phyloP scores from a whole-genome alignment of 352 stramenopile species.

The Halophytophthora polymorphica region DNA sequence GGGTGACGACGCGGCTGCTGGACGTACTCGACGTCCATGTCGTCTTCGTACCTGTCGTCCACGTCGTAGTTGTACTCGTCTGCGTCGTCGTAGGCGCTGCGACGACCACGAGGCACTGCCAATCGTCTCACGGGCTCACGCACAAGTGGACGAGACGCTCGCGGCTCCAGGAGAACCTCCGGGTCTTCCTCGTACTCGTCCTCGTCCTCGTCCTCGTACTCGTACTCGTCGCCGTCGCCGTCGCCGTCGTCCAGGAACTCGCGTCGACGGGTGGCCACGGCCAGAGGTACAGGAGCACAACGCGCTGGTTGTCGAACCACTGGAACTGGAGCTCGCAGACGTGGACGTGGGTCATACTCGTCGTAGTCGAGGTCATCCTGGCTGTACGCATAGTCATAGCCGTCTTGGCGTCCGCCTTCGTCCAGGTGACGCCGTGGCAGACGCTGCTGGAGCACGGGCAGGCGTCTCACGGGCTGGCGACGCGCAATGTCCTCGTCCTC shows the following conservation, averaged over 20 bases:
- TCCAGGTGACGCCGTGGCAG: slow-evolving; percentile 6
- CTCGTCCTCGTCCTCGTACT: slow-evolving; percentile 4
- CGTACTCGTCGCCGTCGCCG: slow-evolving; percentile 19
- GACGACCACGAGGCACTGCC: slow-evolving; percentile 7
- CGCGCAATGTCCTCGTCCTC: slow-evolving; percentile 7
- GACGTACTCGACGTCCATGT: slow-evolving; percentile 11
- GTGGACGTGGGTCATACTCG: no score
- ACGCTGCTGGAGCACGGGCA: slow-evolving; percentile 13
- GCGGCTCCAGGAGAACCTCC: neutral
- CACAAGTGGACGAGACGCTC: slow-evolving; percentile 8
- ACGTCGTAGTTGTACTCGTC: slow-evolving; percentile 8
- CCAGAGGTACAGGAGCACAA: slow-evolving; percentile 1
- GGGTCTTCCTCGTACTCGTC: slow-evolving; percentile 6
- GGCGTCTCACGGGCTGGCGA: slow-evolving; percentile 5
- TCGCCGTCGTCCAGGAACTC: slow-evolving; percentile 15
- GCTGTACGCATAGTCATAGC: no score
- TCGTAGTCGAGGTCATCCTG: no score
- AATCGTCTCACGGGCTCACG: slow-evolving; percentile 10
- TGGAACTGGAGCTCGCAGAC: no score
- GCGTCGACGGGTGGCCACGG: slow-evolving; percentile 5
- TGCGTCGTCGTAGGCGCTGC: slow-evolving; percentile 7
- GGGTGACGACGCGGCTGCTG: slow-evolving; percentile 7
- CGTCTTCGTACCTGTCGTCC: slow-evolving; percentile 11
- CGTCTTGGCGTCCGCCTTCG: slow-evolving; percentile 7
- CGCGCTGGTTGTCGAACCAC: slow-evolving; percentile 5